A percentile compares a stretch with the other conserved stretches of the same genome.
phyloP scores from a whole-genome alignment of 805 yeast genomes.

The Barnettozyma siamensis region DNA sequence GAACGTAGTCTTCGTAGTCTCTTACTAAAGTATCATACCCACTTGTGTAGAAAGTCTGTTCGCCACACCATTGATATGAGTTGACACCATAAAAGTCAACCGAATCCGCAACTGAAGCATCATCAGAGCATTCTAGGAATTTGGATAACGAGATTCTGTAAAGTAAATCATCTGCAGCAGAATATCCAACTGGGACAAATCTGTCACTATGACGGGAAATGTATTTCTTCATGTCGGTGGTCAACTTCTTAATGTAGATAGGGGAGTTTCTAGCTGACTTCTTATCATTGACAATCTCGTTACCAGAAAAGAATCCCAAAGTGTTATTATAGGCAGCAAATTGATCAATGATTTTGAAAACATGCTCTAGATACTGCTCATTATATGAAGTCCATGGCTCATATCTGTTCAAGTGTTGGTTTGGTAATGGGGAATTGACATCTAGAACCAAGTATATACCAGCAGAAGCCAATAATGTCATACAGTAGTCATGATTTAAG shows the following conservation, averaged over 20 bases:
- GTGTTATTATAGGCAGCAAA: slow-evolving; percentile 85
- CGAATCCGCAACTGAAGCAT: slow-evolving; percentile 38
- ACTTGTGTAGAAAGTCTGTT: slow-evolving; percentile 72
- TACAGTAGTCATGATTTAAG: slow-evolving; percentile 80
- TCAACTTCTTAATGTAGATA: slow-evolving; percentile 66
- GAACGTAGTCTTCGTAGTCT: slow-evolving; percentile 61
- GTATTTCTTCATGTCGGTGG: slow-evolving; percentile 76
- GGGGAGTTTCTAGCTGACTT: slow-evolving; percentile 67
- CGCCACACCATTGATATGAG: slow-evolving; percentile 96
- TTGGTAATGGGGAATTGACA: slow-evolving; percentile 78
- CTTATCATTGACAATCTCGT: slow-evolving; percentile 81
- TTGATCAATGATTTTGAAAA: slow-evolving; percentile 73
- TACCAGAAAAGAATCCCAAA: slow-evolving; percentile 86
- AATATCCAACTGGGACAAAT: slow-evolving; percentile 83
- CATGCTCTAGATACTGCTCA: slow-evolving; percentile 61
- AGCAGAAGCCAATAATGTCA: slow-evolving; percentile 86
- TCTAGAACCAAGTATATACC: slow-evolving; percentile 90
- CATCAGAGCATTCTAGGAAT: slow-evolving; percentile 69
- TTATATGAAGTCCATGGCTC: slow-evolving; percentile 93
- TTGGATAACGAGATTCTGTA: slow-evolving; percentile 73
- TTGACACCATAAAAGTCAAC: slow-evolving; percentile 92
- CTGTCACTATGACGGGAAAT: slow-evolving; percentile 55
- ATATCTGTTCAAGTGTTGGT: slow-evolving; percentile 59
- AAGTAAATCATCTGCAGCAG: slow-evolving; percentile 89
- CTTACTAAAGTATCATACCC: slow-evolving; percentile 68